Percentiles rank a stretch among this genome's conserved stretches.
Conservation (phyloP, 2,329 filamentous ascomycete species). For the Trichoderma atrobrunneum region DNA sequence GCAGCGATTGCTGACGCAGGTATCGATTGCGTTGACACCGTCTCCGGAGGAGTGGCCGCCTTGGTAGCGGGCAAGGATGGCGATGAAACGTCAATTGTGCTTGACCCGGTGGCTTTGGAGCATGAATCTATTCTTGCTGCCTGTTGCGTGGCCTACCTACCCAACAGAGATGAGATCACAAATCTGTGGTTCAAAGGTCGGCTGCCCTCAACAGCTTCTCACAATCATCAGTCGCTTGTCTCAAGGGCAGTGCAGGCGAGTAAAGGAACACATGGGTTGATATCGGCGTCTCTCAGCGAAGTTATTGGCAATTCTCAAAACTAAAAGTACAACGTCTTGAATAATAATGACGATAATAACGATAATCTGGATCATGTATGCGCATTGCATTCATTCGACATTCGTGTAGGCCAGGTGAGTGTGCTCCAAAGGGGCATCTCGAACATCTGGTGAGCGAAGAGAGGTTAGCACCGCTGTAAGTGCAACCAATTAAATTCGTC, state of each 20-base stretch:
- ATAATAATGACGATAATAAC: conserved; percentile 12
- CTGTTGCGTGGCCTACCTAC: conserved; percentile 87
- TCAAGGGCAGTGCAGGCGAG: conserved; percentile 42
- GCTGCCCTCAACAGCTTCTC: conserved; percentile 41
- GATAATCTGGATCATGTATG: background rate
- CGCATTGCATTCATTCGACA: background rate
- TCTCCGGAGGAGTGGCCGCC: conserved; percentile 85
- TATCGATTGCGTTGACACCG: conserved; percentile 90
- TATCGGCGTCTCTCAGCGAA: conserved; percentile 37
- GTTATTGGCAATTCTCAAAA: conserved; percentile 22
- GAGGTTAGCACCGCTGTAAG: background rate
- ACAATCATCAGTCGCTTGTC: conserved; percentile 36
- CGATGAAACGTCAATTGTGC: conserved; percentile 50
- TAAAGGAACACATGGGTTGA: conserved; percentile 35
- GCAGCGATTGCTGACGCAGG: conserved; percentile 91
- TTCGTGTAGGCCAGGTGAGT: background rate
- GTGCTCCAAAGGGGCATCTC: background rate
- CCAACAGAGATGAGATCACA: conserved; percentile 83
- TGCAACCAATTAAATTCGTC: background rate
- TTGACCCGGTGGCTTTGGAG: conserved; percentile 82
- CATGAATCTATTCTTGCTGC: conserved; percentile 75
- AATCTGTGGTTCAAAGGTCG: conserved; percentile 90
- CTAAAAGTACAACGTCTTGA: background rate
- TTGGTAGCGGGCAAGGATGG: conserved; percentile 51
- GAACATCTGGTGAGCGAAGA: background rate